phyloP scores from a whole-genome alignment of 345 rosid genomes.

The Melastoma malabathricum region DNA sequence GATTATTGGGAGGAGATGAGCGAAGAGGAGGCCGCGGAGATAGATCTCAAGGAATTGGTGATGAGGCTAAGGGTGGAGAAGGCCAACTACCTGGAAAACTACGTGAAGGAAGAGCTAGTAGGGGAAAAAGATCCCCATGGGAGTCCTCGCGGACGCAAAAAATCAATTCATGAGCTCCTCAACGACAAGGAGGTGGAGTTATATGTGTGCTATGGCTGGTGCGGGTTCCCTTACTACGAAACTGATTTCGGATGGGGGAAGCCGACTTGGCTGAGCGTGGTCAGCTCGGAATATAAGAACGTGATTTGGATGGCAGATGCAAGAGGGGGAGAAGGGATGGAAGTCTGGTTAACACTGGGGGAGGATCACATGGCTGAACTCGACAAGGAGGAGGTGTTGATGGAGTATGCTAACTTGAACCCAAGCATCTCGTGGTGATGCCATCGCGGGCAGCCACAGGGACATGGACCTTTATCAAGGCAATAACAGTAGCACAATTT shows the following conservation, averaged over 20 bases:
- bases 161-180: no score
- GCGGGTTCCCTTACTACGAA: constrained; percentile 12
- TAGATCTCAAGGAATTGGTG: constrained; percentile 1
- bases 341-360: constrained; percentile 15
- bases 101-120: background rate
- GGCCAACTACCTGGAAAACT: no score
- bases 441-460: no score
- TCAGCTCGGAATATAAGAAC: constrained; percentile 5
- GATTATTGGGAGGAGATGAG: constrained; percentile 2
- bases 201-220: constrained; percentile 15
- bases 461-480: no score
- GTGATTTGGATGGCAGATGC: constrained; percentile 8
- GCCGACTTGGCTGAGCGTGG: constrained; percentile 16
- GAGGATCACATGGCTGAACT: constrained; percentile 15
- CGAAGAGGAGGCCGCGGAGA: background rate
- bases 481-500: no score
- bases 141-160: no score
- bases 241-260: constrained; percentile 27
- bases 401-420: constrained; percentile 8
- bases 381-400: constrained; percentile 10
- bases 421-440: background rate
- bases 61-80: constrained; percentile 11
- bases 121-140: background rate
- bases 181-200: constrained; percentile 3
- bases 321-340: constrained; percentile 13